A percentile compares a stretch with the other conserved stretches of the same genome.
Evolutionary conservation across 768 basidiomycete species (phyloP).

Genomic region (Boletus rubropictus): DNA sequence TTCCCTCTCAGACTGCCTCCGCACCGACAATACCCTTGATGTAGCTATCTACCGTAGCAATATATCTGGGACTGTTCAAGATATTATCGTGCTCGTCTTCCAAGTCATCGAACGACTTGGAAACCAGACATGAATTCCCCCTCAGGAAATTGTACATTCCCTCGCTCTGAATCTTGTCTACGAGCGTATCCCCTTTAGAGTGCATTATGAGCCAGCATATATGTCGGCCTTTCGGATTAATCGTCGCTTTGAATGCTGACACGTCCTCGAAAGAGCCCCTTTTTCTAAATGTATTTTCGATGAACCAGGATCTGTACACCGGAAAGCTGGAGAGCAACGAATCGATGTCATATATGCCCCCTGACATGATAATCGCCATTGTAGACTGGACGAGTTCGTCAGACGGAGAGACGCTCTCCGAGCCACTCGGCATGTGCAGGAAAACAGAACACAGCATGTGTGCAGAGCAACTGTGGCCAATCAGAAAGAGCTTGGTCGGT

Average conservation of each 20-base stretch:
- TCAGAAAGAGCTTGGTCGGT: slow-evolving; percentile 44
- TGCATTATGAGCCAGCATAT: slow-evolving; percentile 71
- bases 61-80: slow-evolving; percentile 38
- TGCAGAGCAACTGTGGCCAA: slow-evolving; percentile 79
- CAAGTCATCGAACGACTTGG: slow-evolving; percentile 37
- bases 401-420: slow-evolving; percentile 38
- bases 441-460: slow-evolving; percentile 75
- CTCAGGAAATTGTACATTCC: slow-evolving; percentile 53
- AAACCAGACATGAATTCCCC: slow-evolving; percentile 24
- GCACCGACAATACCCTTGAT: slow-evolving; percentile 20
- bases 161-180: slow-evolving; percentile 59
- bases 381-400: slow-evolving; percentile 36
- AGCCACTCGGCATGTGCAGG: slow-evolving; percentile 39
- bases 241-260: slow-evolving; percentile 39
- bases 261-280: slow-evolving; percentile 42
- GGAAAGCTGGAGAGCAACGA: slow-evolving; percentile 60
- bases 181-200: slow-evolving; percentile 63
- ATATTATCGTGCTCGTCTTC: slow-evolving; percentile 52
- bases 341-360: slow-evolving; percentile 77
- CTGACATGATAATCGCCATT: slow-evolving; percentile 59
- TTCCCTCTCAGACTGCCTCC: not conserved
- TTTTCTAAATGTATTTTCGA: slow-evolving; percentile 56
- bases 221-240: slow-evolving; percentile 31
- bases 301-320: slow-evolving; percentile 63
- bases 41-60: slow-evolving; percentile 41